Evolutionary conservation across 768 basidiomycete genomes (phyloP).

Genomic region (Crepidotus variabilis): DNA sequence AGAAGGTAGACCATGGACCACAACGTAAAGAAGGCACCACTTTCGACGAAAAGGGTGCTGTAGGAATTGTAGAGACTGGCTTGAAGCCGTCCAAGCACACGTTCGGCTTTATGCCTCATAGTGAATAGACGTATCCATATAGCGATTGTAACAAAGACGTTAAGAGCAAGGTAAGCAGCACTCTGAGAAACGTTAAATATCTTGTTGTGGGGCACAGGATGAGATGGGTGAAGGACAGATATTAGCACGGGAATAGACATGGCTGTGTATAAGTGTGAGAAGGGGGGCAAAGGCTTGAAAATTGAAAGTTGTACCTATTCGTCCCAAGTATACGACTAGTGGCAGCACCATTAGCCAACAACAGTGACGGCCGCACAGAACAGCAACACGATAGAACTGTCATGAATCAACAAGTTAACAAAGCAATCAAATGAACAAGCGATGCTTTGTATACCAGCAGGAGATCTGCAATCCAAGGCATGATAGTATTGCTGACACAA

Average conservation of each 20-base stretch:
- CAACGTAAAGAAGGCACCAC: slow-evolving; percentile 33
- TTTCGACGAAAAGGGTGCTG: slow-evolving; percentile 35
- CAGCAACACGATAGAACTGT: slow-evolving; percentile 30
- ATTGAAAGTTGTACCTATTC: slow-evolving; percentile 22
- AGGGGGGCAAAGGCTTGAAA: not conserved
- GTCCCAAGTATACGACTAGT: slow-evolving; percentile 25
- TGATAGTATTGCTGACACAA: slow-evolving; percentile 20
- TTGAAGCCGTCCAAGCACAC: slow-evolving; percentile 29
- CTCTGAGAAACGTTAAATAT: slow-evolving; percentile 17
- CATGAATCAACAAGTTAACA: not conserved
- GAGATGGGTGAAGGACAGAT: slow-evolving; percentile 16
- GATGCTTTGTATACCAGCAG: slow-evolving; percentile 25
- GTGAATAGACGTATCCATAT: slow-evolving; percentile 28
- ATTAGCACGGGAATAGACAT: slow-evolving; percentile 31
- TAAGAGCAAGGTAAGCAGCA: slow-evolving; percentile 26
- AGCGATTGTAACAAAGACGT: slow-evolving; percentile 23
- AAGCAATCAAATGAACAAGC: not conserved
- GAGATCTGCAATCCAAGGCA: slow-evolving; percentile 33
- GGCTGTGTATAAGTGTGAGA: slow-evolving; percentile 16
- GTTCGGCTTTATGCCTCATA: slow-evolving; percentile 29
- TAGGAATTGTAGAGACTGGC: slow-evolving; percentile 34
- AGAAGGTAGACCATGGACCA: slow-evolving; percentile 29
- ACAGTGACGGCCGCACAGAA: slow-evolving; percentile 22
- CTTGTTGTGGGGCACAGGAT: slow-evolving; percentile 1
- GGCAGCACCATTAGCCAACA: slow-evolving; percentile 26